Conservation (phyloP, 1,284 basidiomycete species). For the Hymenochaete sp. region DNA sequence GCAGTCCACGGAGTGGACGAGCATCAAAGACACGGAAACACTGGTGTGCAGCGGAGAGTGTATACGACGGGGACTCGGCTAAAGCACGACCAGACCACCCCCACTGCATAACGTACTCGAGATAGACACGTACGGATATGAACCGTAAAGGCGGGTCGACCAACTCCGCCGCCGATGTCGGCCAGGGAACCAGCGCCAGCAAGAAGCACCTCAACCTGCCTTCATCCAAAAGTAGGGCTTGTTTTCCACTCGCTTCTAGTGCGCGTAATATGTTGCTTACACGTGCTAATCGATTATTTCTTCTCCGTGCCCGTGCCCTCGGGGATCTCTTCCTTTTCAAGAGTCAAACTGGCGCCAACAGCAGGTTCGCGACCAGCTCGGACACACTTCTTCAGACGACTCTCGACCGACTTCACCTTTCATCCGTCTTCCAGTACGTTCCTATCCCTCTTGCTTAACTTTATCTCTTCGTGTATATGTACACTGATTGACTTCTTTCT, state of each 20-base stretch:
- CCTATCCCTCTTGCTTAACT: background rate
- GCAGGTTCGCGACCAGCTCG: constrained; percentile 16
- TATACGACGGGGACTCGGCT: too few relatives aligned
- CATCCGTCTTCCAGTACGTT: constrained; percentile 13
- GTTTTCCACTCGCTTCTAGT: background rate
- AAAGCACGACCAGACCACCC: too few relatives aligned
- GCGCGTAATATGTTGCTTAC: background rate
- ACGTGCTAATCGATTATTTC: background rate
- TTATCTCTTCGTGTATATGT: background rate
- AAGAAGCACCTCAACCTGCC: background rate
- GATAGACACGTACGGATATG: too few relatives aligned
- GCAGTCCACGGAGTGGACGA: too few relatives aligned
- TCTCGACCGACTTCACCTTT: constrained; percentile 10
- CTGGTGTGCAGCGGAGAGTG: too few relatives aligned
- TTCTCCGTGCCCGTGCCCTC: background rate
- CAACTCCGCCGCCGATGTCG: too few relatives aligned
- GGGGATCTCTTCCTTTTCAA: too few relatives aligned
- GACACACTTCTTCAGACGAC: constrained; percentile 9
- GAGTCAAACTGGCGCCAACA: constrained; percentile 17
- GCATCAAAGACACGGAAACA: too few relatives aligned
- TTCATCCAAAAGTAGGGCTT: constrained; percentile 6
- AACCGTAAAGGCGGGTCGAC: too few relatives aligned
- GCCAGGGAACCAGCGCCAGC: too few relatives aligned
- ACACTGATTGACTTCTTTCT: background rate
- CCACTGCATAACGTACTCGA: too few relatives aligned